Evolutionary conservation across 495 filamentous ascomycete species (phyloP).

Genomic region (Hyaloscypha bicolor): DNA sequence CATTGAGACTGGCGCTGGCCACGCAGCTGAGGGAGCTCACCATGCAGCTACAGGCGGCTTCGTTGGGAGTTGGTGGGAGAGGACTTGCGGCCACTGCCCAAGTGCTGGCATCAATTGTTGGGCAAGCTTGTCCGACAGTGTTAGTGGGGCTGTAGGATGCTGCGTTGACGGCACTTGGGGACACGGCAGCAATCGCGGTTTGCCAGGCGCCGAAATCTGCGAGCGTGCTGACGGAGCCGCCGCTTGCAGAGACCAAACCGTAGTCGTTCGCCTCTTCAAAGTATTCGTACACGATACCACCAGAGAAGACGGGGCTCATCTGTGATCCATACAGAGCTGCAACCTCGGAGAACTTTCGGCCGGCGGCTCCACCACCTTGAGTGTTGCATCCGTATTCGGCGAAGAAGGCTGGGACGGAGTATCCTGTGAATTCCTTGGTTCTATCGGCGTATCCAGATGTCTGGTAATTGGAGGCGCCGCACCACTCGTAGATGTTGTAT

Average conservation of each 20-base stretch:
- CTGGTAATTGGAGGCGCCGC: constrained; percentile 57
- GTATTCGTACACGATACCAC: constrained; percentile 78
- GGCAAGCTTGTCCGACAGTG: constrained; percentile 63
- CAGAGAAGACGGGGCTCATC: constrained; percentile 71
- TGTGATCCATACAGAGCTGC: constrained; percentile 57
- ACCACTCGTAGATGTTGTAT: constrained; percentile 78
- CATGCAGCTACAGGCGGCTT: constrained; percentile 68
- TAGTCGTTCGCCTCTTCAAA: constrained; percentile 68
- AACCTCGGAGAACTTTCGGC: constrained; percentile 65
- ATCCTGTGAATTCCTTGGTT: constrained; percentile 60
- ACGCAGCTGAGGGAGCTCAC: constrained; percentile 58
- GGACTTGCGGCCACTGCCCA: constrained; percentile 59
- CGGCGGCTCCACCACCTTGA: constrained; percentile 44
- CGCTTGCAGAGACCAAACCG: constrained; percentile 61
- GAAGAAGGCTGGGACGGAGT: constrained; percentile 74
- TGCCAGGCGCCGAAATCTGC: constrained; percentile 66
- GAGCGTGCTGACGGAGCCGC: constrained; percentile 53
- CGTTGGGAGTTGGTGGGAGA: constrained; percentile 69
- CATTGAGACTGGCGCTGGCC: constrained; percentile 45
- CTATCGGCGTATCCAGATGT: constrained; percentile 60
- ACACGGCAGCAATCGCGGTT: constrained; percentile 57
- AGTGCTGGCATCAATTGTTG: constrained; percentile 44
- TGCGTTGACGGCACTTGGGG: constrained; percentile 58
- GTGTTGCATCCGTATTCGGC: constrained; percentile 73
- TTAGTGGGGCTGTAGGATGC: constrained; percentile 69